These are phyloP conservation scores for Boletales sp. DNA, from an alignment of 768 basidiomycete genomes.

Conservation along the genomic window DNA sequence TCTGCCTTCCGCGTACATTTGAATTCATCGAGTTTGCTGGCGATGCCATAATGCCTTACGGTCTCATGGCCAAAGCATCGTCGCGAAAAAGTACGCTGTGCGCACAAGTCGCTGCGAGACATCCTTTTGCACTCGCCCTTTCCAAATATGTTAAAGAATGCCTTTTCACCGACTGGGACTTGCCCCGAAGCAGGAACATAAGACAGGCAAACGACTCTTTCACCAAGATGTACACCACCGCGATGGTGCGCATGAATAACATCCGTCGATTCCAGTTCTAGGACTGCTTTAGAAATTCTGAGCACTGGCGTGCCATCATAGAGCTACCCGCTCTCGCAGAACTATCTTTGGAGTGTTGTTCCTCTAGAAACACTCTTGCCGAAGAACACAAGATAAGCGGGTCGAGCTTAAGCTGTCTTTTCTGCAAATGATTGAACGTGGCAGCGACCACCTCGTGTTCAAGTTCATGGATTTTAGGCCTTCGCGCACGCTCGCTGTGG, in stretches of 20 bases:
- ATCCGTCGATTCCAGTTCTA: slow-evolving; percentile 13
- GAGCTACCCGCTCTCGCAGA: slow-evolving; percentile 11
- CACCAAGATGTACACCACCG: background rate
- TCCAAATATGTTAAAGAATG: slow-evolving; percentile 29
- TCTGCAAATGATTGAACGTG: background rate
- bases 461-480: background rate
- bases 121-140: slow-evolving; percentile 28
- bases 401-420: slow-evolving; percentile 4
- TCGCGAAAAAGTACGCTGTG: slow-evolving; percentile 19
- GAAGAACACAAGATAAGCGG: too few species aligned
- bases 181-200: background rate
- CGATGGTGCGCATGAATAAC: slow-evolving; percentile 16
- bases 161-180: slow-evolving; percentile 5
- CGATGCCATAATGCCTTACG: slow-evolving; percentile 6
- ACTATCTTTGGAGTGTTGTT: slow-evolving; percentile 9
- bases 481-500: background rate
- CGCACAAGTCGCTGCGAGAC: slow-evolving; percentile 21
- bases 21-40: slow-evolving; percentile 25
- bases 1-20: slow-evolving; percentile 40
- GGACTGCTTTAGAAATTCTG: slow-evolving; percentile 3
- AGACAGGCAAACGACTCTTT: slow-evolving; percentile 3
- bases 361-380: background rate
- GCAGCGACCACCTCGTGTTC: background rate
- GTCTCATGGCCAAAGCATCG: too few species aligned
- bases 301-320: slow-evolving; percentile 16